Conservation (phyloP, 1,284 basidiomycete species). For the Inonotus hispidus region DNA sequence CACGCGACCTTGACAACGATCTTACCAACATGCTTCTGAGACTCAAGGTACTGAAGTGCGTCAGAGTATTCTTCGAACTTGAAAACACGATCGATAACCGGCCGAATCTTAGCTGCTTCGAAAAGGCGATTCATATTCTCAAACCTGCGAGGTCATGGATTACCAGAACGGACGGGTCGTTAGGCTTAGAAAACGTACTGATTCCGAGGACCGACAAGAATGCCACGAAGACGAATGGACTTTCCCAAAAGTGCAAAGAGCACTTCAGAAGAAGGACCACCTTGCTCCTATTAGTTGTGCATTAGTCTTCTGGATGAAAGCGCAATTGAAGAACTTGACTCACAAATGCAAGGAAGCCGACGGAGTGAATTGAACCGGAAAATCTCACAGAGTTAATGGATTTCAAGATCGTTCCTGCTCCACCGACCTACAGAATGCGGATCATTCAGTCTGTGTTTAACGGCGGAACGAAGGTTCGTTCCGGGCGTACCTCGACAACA, state of each 20-base stretch:
- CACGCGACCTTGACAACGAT: conserved; percentile 38
- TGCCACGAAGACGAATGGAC: conserved; percentile 28
- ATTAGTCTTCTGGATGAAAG: background rate
- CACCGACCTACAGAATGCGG: conserved; percentile 36
- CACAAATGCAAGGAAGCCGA: conserved; percentile 42
- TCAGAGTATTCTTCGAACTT: conserved; percentile 39
- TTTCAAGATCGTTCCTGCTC: conserved; percentile 43
- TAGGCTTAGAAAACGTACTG: conserved; percentile 26
- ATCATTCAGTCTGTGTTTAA: background rate
- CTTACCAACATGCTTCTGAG: conserved; percentile 43
- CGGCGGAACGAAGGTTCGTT: background rate
- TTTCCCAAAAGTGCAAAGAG: conserved; percentile 19
- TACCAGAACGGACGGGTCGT: too few species aligned
- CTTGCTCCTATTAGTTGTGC: conserved; percentile 9
- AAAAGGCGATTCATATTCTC: conserved; percentile 43
- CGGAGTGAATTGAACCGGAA: conserved; percentile 44
- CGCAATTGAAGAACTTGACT: conserved; percentile 1
- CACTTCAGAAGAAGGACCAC: conserved; percentile 17
- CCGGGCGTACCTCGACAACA: conserved; percentile 42
- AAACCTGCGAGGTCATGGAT: too few species aligned
- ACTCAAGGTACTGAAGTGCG: conserved; percentile 40
- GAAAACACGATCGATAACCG: conserved; percentile 48
- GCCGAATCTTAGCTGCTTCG: conserved; percentile 34
- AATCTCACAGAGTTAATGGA: conserved; percentile 36
- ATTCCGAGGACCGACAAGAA: conserved; percentile 30